Evolutionary conservation across 108 stramenopile genomes (phyloP).

Genomic region (Fragilariopsis cylindrus): DNA sequence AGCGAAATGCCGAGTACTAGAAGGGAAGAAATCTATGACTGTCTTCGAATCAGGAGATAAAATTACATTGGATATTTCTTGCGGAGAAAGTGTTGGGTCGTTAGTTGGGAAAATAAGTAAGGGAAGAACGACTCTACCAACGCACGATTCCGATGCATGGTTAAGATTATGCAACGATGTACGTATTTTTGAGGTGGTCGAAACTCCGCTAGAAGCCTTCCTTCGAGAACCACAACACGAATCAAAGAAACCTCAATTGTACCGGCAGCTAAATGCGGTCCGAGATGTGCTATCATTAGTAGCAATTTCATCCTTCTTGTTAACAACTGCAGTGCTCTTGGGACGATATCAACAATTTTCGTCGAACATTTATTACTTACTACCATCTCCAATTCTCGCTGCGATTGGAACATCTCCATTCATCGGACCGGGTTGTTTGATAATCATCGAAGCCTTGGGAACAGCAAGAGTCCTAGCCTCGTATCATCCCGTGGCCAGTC

Average conservation of each 20-base stretch:
- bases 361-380: constrained; percentile 33
- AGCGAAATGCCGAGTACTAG: constrained; percentile 39
- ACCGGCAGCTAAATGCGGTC: constrained; percentile 55
- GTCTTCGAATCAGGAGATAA: constrained; percentile 51
- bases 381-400: constrained; percentile 66
- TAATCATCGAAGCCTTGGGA: constrained; percentile 70
- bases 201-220: constrained; percentile 71
- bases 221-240: constrained; percentile 39
- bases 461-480: constrained; percentile 71
- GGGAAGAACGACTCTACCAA: constrained; percentile 62
- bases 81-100: constrained; percentile 23
- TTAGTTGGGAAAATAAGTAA: constrained; percentile 35
- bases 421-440: constrained; percentile 56
- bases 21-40: constrained; percentile 2
- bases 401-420: constrained; percentile 64
- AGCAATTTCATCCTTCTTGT: constrained; percentile 39
- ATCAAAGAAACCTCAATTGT: constrained; percentile 54
- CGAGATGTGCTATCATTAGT: constrained; percentile 41
- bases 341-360: constrained; percentile 34
- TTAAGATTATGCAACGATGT: constrained; percentile 65
- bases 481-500: constrained; percentile 64
- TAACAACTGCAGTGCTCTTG: constrained; percentile 47
- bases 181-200: constrained; percentile 57
- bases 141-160: constrained; percentile 50
- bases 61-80: constrained; percentile 42